phyloP scores from a whole-genome alignment of 257 asterid genomes.

The Plantago ovata region DNA sequence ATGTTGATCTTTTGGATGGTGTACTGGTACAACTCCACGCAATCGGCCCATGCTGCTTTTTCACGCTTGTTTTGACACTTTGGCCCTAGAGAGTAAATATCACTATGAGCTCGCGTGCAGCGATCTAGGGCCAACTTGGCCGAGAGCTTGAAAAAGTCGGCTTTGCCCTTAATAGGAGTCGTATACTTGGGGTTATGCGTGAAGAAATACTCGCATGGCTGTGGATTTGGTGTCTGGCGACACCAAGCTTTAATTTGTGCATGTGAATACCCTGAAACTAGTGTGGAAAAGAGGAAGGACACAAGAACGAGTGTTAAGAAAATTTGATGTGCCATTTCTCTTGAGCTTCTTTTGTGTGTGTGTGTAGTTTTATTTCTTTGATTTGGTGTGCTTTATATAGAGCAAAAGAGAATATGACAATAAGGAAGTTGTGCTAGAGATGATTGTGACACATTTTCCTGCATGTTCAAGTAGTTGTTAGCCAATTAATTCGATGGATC shows the following conservation, averaged over 20 bases:
- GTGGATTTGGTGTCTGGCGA: slow-evolving; percentile 40
- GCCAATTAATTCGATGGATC: no score
- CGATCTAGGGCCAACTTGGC: neutral
- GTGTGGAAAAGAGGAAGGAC: slow-evolving; percentile 18
- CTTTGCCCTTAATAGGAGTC: neutral
- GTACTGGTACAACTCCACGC: slow-evolving; percentile 14
- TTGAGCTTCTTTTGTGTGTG: neutral
- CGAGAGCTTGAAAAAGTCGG: neutral
- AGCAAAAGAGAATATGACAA: no score
- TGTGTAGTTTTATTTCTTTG: neutral
- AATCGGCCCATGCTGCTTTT: neutral
- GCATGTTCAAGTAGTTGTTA: no score
- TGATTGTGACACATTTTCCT: no score
- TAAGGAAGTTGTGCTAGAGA: no score
- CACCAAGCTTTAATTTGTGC: slow-evolving; percentile 33
- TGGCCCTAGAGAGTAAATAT: neutral
- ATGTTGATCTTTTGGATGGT: slow-evolving; percentile 10
- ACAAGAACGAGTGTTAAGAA: neutral
- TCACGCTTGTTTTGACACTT: slow-evolving; percentile 9
- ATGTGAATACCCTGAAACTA: slow-evolving; percentile 11
- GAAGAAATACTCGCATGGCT: slow-evolving; percentile 32
- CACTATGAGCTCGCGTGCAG: neutral
- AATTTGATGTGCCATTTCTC: neutral
- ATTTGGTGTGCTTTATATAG: slow-evolving; percentile 1
- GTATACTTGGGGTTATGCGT: slow-evolving; percentile 18